Evolutionary conservation across 495 filamentous ascomycete species (phyloP), one percentile per base, ranked within the genome.

Genomic region (Letharia columbiana): DNA sequence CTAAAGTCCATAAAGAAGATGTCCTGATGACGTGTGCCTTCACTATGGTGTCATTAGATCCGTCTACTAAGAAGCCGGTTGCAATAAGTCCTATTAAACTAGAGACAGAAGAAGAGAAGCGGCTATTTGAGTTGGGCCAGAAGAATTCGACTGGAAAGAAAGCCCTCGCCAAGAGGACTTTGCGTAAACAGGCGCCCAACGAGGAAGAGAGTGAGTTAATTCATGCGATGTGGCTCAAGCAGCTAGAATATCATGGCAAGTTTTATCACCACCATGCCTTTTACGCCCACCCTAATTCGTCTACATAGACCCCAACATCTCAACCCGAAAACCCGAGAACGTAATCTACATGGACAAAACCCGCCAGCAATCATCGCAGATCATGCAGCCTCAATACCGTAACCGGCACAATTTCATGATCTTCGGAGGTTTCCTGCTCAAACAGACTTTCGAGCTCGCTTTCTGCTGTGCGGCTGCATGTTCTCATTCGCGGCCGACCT

Each of bases 371-470:
- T 87, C 87, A 1, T 87, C 89, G 8, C 83, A 83, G 70, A 91
- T 95, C 65, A 95, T 95, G 91, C 90, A 92, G 70, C 91, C 91
- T 5, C 90, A 93, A 74, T 86, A 91, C 72, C 86, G 90, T 44
- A 93, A 93, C 75, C 80, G 89, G 4, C 89, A 93, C 77, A 88
- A 90, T 70, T 92, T 91, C 78, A 92, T 91, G 90, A 91, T 95
- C 61, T 95, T 93, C 71, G 91, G 91, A 33, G 91, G 91, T 28
- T 92, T 90, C 74, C 83, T 93, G 1, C 80, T 95, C 0, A 91
- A 91, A 73, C 84, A 88, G 67, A 88, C 88, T 6, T 92, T 92
- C 71, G 91, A 95, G 75, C 81, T 95, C 2, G 89, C 91, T n/a
- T 95, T 95, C 77, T 91, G 87, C 75, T 91, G 89, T 73, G 89